phyloP scores from a whole-genome alignment of 2,329 filamentous ascomycete genomes.

The Diaporthe sp. region DNA sequence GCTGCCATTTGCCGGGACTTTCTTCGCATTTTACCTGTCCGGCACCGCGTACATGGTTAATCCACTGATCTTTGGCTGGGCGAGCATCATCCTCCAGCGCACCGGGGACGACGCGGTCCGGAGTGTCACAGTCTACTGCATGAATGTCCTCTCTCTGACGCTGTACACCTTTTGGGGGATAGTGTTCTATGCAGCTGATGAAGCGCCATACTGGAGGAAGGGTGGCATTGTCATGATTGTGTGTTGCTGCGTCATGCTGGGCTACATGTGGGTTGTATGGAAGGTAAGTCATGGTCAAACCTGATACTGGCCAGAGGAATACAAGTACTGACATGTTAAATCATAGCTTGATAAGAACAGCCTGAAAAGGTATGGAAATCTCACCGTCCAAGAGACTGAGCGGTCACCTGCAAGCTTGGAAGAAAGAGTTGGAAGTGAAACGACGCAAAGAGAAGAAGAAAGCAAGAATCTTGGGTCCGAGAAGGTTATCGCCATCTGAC shows the following conservation, averaged over 20 bases:
- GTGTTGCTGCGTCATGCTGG: neutral
- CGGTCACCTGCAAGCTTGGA: neutral
- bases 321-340: neutral
- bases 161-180: slow-evolving; percentile 63
- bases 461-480: neutral
- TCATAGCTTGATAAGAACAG: slow-evolving; percentile 14
- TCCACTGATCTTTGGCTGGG: slow-evolving; percentile 55
- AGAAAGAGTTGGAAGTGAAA: neutral
- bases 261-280: slow-evolving; percentile 17
- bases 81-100: slow-evolving; percentile 53
- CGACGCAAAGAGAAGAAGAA: neutral
- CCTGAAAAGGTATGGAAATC: neutral
- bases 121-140: slow-evolving; percentile 55
- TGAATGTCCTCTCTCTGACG: slow-evolving; percentile 56
- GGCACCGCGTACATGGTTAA: slow-evolving; percentile 57
- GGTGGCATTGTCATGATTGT: slow-evolving; percentile 26
- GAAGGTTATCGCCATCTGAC: neutral
- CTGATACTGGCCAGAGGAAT: neutral
- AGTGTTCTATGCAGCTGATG: slow-evolving; percentile 55
- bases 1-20: slow-evolving; percentile 50
- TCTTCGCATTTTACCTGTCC: slow-evolving; percentile 55
- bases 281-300: neutral
- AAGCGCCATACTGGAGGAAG: slow-evolving; percentile 56
- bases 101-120: slow-evolving; percentile 57
- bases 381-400: neutral